These are phyloP conservation scores for Metschnikowia cerradonensis DNA, from an alignment of 805 yeast species.

Conservation along the genomic window DNA sequence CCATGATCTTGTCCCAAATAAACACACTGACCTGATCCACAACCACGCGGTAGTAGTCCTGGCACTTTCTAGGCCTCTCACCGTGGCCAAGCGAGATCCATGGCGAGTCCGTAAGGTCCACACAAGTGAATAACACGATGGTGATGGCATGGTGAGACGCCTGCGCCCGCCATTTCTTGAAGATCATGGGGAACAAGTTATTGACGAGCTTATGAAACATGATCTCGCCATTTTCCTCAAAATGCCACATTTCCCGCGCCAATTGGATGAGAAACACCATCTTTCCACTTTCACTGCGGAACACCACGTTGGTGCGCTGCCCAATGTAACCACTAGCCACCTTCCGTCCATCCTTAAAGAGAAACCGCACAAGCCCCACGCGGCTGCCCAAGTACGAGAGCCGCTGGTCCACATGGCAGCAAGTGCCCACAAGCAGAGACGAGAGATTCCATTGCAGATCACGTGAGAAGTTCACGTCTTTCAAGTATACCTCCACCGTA, in stretches of 20 bases:
- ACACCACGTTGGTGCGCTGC: slow-evolving; percentile 70
- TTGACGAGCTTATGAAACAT: slow-evolving; percentile 89
- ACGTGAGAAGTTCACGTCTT: slow-evolving; percentile 75
- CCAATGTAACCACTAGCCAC: slow-evolving; percentile 75
- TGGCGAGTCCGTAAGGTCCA: slow-evolving; percentile 52
- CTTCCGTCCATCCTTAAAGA: slow-evolving; percentile 64
- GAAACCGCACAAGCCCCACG: slow-evolving; percentile 58
- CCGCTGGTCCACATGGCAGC: slow-evolving; percentile 65
- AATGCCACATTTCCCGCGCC: slow-evolving; percentile 96
- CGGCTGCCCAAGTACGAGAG: slow-evolving; percentile 58
- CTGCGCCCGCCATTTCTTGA: slow-evolving; percentile 79
- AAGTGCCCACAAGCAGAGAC: slow-evolving; percentile 52
- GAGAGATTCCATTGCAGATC: slow-evolving; percentile 93
- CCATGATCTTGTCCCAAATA: slow-evolving; percentile 92
- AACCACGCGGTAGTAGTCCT: slow-evolving; percentile 86
- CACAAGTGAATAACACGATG: slow-evolving; percentile 80
- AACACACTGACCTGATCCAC: slow-evolving; percentile 89
- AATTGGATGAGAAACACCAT: slow-evolving; percentile 80
- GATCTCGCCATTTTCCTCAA: slow-evolving; percentile 93
- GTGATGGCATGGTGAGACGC: slow-evolving; percentile 91
- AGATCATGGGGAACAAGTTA: slow-evolving; percentile 85
- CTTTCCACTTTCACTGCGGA: slow-evolving; percentile 87
- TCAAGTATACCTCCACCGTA: slow-evolving; percentile 73
- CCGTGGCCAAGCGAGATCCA: slow-evolving; percentile 65
- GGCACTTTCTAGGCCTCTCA: slow-evolving; percentile 60